phyloP scores from a whole-genome alignment of 495 filamentous ascomycete species.

The Neurospora sp. region DNA sequence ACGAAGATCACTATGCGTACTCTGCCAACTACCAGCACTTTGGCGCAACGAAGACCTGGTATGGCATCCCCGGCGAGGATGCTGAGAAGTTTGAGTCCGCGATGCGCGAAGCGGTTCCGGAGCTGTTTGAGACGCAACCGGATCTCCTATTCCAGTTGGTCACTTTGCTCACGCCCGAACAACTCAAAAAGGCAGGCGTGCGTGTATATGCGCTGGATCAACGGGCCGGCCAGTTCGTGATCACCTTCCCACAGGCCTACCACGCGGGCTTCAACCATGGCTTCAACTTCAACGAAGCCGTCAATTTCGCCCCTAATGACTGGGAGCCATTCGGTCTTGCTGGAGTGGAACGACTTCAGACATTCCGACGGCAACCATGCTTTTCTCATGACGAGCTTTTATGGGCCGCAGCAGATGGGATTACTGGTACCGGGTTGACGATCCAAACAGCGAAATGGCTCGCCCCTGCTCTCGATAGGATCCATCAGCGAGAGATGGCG shows the following conservation, averaged over 20 bases:
- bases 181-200: slow-evolving; percentile 90
- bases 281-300: slow-evolving; percentile 99
- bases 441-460: slow-evolving; percentile 95
- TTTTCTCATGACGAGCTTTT: slow-evolving; percentile 98
- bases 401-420: slow-evolving; percentile 62
- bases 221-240: slow-evolving; percentile 87
- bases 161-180: slow-evolving; percentile 85
- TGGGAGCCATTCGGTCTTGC: slow-evolving; percentile 91
- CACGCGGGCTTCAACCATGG: slow-evolving; percentile 92
- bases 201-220: slow-evolving; percentile 90
- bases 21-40: slow-evolving; percentile 99
- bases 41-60: slow-evolving; percentile 98
- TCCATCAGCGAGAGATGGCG: slow-evolving; percentile 59
- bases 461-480: slow-evolving; percentile 71
- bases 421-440: slow-evolving; percentile 60
- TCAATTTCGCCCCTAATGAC: slow-evolving; percentile 94
- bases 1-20: slow-evolving; percentile 96
- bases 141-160: slow-evolving; percentile 96
- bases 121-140: slow-evolving; percentile 93
- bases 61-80: slow-evolving; percentile 90
- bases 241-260: slow-evolving; percentile 89
- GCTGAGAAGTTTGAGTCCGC: slow-evolving; percentile 90
- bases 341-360: slow-evolving; percentile 77
- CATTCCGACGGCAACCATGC: slow-evolving; percentile 84
- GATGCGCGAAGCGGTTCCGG: slow-evolving; percentile 90